Evolutionary conservation across 495 filamentous ascomycete genomes (phyloP).

Genomic region (Friedmanniomyces endolithicus): DNA sequence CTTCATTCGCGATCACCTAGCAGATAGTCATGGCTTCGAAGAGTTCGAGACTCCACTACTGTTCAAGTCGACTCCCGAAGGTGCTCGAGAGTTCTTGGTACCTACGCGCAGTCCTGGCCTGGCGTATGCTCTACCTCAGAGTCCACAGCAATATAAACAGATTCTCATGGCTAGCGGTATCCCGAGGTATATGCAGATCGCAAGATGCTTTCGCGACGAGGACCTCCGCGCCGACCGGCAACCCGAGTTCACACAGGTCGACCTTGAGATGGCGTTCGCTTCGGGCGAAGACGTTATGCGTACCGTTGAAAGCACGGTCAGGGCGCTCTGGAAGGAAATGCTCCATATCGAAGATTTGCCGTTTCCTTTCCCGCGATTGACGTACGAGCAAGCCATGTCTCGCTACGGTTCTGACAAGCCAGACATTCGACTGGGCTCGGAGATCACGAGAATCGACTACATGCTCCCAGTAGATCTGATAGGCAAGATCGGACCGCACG

Average conservation of each 20-base stretch:
- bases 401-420: slow-evolving; percentile 84
- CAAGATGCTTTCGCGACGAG: slow-evolving; percentile 90
- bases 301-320: slow-evolving; percentile 52
- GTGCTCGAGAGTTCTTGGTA: slow-evolving; percentile 89
- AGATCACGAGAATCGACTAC: slow-evolving; percentile 50
- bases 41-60: slow-evolving; percentile 87
- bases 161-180: slow-evolving; percentile 90
- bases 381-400: slow-evolving; percentile 69
- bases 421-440: slow-evolving; percentile 55
- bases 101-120: slow-evolving; percentile 63
- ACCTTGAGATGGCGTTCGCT: slow-evolving; percentile 84
- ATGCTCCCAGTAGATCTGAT: slow-evolving; percentile 54
- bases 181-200: slow-evolving; percentile 75
- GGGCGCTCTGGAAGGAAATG: slow-evolving; percentile 39
- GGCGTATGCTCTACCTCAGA: slow-evolving; percentile 87
- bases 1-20: slow-evolving; percentile 42
- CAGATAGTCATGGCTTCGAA: slow-evolving; percentile 41
- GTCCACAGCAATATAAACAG: slow-evolving; percentile 97
- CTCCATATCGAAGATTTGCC: slow-evolving; percentile 24
- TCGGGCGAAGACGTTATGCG: slow-evolving; percentile 61
- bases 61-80: slow-evolving; percentile 96
- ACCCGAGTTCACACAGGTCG: slow-evolving; percentile 93
- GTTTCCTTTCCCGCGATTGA: slow-evolving; percentile 43
- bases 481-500: slow-evolving; percentile 53
- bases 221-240: slow-evolving; percentile 87